Evolutionary conservation across 352 stramenopile species (phyloP).

Genomic region (Hyaloperonospora brassicae): DNA sequence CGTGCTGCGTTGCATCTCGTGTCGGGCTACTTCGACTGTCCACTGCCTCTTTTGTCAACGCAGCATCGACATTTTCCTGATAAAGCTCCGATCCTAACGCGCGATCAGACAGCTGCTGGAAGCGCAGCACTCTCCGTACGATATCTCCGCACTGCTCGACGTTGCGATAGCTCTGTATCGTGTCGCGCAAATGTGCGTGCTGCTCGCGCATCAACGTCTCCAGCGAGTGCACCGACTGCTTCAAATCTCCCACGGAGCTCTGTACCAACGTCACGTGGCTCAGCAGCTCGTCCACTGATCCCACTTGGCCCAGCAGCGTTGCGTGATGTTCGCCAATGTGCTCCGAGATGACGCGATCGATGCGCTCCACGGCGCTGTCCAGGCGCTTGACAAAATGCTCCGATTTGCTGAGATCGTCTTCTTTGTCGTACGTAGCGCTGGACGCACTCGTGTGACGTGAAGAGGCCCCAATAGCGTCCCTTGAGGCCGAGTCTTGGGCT

Average conservation of each 20-base stretch:
- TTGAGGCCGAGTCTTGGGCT: conserved; percentile 45
- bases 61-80: conserved; percentile 11
- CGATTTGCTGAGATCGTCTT: conserved; percentile 39
- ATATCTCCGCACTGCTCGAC: conserved; percentile 69
- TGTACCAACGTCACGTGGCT: conserved; percentile 47
- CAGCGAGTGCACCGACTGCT: conserved; percentile 52
- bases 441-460: conserved; percentile 13
- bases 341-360: conserved; percentile 72
- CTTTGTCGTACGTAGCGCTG: conserved; percentile 9
- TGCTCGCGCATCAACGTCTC: conserved; percentile 47
- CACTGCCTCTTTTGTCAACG: neutral
- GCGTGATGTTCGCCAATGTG: conserved; percentile 73
- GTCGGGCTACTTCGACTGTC: conserved; percentile 12
- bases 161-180: conserved; percentile 71
- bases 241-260: conserved; percentile 52
- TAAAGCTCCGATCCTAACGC: conserved; percentile 37
- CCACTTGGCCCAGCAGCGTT: conserved; percentile 58
- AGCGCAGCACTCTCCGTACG: conserved; percentile 62
- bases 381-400: conserved; percentile 71
- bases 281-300: conserved; percentile 73
- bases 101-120: conserved; percentile 62
- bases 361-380: conserved; percentile 51
- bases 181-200: conserved; percentile 45
- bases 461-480: conserved; percentile 17
- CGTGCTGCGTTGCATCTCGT: conserved; percentile 22